These are phyloP conservation scores for Nemania sp. DNA, from an alignment of 2,329 filamentous ascomycete species.

Conservation along the genomic window DNA sequence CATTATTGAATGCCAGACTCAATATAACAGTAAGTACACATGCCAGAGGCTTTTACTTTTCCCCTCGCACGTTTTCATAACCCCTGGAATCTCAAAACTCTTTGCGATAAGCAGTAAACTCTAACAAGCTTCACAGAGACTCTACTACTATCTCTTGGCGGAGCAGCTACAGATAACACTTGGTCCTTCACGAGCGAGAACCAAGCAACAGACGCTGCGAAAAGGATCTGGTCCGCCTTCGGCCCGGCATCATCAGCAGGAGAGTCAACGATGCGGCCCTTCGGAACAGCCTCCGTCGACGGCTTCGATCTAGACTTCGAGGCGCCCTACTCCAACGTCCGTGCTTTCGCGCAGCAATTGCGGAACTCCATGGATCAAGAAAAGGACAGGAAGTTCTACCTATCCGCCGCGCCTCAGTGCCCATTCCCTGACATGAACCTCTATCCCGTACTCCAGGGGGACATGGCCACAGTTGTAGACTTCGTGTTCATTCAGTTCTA, in stretches of 20 bases:
- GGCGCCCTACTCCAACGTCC: slow-evolving; percentile 67
- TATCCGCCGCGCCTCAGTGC: slow-evolving; percentile 76
- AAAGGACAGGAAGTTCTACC: slow-evolving; percentile 60
- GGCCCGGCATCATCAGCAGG: slow-evolving; percentile 62
- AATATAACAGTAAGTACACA: slow-evolving; percentile 57
- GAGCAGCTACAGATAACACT: slow-evolving; percentile 70
- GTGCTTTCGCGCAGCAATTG: slow-evolving; percentile 68
- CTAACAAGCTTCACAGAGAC: slow-evolving; percentile 58
- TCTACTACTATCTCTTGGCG: slow-evolving; percentile 78
- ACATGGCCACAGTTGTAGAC: slow-evolving; percentile 63
- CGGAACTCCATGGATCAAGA: slow-evolving; percentile 63
- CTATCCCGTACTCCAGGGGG: slow-evolving; percentile 64
- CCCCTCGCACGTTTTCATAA: background rate
- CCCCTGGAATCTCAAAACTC: background rate
- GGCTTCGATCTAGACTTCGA: slow-evolving; percentile 85
- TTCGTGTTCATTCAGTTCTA: slow-evolving; percentile 75
- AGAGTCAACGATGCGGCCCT: slow-evolving; percentile 67
- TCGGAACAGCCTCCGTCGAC: slow-evolving; percentile 74
- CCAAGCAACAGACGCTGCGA: slow-evolving; percentile 67
- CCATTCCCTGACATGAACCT: slow-evolving; percentile 71
- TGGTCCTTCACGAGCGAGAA: slow-evolving; percentile 68
- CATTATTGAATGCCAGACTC: slow-evolving; percentile 70
- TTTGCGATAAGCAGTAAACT: background rate
- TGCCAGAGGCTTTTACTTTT: no score
- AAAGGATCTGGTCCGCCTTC: slow-evolving; percentile 77